Percentiles rank a stretch among this genome's conserved stretches.
Conservation (phyloP, 2,329 filamentous ascomycete genomes). For the Shiraia bambusicola region DNA sequence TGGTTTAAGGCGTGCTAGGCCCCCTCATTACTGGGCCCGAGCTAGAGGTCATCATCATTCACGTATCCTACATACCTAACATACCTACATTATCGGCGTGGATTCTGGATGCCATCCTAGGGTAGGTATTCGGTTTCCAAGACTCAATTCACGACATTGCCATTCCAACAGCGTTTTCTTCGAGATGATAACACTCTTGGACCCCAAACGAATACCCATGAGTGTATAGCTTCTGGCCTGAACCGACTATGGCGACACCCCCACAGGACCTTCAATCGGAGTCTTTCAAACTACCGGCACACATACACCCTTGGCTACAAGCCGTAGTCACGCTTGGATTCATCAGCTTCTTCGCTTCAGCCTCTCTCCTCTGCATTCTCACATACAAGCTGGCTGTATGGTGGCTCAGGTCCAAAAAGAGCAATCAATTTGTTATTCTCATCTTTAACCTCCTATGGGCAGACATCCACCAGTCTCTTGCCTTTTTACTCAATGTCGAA, state of each 20-base stretch:
- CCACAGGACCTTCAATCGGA: slow-evolving; percentile 28
- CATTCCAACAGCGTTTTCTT: slow-evolving; percentile 6
- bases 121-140: too few relatives aligned
- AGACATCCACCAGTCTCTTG: slow-evolving; percentile 65
- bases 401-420: slow-evolving; percentile 39
- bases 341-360: slow-evolving; percentile 50
- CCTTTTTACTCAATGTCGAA: slow-evolving; percentile 63
- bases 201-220: too few relatives aligned
- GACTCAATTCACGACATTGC: too few relatives aligned
- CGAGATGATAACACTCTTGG: slow-evolving; percentile 10
- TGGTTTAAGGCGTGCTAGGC: slow-evolving; percentile 3
- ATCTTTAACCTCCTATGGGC: slow-evolving; percentile 70
- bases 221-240: slow-evolving; percentile 2
- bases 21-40: slow-evolving; percentile 8
- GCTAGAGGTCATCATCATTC: slow-evolving; percentile 5
- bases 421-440: slow-evolving; percentile 68
- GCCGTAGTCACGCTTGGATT: slow-evolving; percentile 51
- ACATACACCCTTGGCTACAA: slow-evolving; percentile 46
- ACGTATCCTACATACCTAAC: too few relatives aligned
- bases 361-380: slow-evolving; percentile 48
- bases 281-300: slow-evolving; percentile 37
- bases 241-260: slow-evolving; percentile 23
- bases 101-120: not conserved
- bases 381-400: slow-evolving; percentile 49
- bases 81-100: slow-evolving; percentile 33